These are phyloP conservation scores for Symbiodinium natans DNA, from an alignment of 73 alveolate species.

Conservation along the genomic window DNA sequence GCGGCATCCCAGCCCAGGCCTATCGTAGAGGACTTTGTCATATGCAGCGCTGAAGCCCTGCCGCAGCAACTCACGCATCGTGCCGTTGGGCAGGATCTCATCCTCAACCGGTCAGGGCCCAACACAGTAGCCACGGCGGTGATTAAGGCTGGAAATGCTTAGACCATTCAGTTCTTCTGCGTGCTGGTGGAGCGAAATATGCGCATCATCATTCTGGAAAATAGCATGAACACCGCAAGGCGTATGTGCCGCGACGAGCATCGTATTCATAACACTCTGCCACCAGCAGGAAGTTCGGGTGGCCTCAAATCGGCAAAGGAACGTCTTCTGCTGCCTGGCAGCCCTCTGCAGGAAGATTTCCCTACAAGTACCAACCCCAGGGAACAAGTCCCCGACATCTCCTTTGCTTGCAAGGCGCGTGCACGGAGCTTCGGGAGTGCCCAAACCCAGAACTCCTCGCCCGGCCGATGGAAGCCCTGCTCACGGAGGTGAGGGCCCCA, in stretches of 20 bases:
- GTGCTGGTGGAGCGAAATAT: too few species aligned
- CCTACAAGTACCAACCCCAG: too few species aligned
- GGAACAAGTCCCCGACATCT: background rate
- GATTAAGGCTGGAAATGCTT: too few species aligned
- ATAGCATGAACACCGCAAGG: too few species aligned
- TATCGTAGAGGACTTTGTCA: slow-evolving; percentile 86
- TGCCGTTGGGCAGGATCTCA: slow-evolving; percentile 87
- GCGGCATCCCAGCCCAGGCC: too few species aligned
- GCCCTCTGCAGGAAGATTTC: too few species aligned
- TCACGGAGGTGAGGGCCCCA: slow-evolving; percentile 81
- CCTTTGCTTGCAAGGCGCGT: background rate
- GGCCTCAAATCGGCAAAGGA: background rate
- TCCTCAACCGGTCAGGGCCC: slow-evolving; percentile 18
- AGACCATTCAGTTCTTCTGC: too few species aligned
- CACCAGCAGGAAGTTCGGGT: slow-evolving; percentile 60
- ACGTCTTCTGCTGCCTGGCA: too few species aligned
- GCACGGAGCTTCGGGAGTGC: slow-evolving; percentile 63
- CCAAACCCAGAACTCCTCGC: slow-evolving; percentile 66
- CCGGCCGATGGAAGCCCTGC: slow-evolving; percentile 82
- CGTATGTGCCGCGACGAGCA: background rate
- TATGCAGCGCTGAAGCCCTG: slow-evolving; percentile 89
- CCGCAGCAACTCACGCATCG: slow-evolving; percentile 56
- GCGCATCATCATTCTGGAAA: too few species aligned
- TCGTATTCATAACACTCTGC: slow-evolving; percentile 92
- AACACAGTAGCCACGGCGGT: background rate